Evolutionary conservation across 768 basidiomycete genomes (phyloP).

Genomic region (Mycena vitilis): DNA sequence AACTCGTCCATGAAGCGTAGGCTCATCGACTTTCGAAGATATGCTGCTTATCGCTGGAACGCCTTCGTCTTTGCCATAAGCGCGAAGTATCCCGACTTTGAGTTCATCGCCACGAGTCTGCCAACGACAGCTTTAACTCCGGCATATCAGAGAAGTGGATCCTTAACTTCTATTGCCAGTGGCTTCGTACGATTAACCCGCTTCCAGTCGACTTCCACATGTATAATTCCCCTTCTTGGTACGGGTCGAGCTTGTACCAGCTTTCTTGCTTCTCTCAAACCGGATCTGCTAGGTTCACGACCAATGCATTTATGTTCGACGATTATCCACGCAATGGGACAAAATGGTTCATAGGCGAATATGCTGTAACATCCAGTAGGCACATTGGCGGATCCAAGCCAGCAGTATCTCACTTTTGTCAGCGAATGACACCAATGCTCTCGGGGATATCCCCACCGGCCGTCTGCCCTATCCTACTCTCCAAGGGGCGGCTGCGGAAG

Average conservation of each 20-base stretch:
- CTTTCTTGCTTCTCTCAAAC: background rate
- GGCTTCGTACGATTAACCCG: background rate
- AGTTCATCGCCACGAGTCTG: constrained; percentile 61
- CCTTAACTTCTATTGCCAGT: background rate
- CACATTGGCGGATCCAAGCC: background rate
- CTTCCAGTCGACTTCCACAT: constrained; percentile 63
- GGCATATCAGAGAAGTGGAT: constrained; percentile 51
- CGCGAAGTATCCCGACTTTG: constrained; percentile 46
- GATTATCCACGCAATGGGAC: constrained; percentile 64
- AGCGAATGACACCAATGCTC: constrained; percentile 45
- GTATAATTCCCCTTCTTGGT: constrained; percentile 58
- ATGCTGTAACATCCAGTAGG: constrained; percentile 58
- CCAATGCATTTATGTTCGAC: constrained; percentile 65
- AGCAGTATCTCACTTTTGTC: constrained; percentile 39
- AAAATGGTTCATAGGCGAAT: constrained; percentile 68
- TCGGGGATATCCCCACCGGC: constrained; percentile 44
- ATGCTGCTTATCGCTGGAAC: constrained; percentile 51
- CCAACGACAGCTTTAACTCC: constrained; percentile 57
- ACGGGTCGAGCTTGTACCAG: background rate
- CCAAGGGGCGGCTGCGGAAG: constrained; percentile 60
- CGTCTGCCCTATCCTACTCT: constrained; percentile 48
- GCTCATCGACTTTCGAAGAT: constrained; percentile 51
- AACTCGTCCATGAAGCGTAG: constrained; percentile 12
- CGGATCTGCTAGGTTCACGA: constrained; percentile 51
- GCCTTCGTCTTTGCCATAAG: constrained; percentile 38